Percentiles rank a stretch among this genome's conserved stretches.
phyloP scores from a whole-genome alignment of 1,284 basidiomycete genomes.

The Fistulina hepatica region DNA sequence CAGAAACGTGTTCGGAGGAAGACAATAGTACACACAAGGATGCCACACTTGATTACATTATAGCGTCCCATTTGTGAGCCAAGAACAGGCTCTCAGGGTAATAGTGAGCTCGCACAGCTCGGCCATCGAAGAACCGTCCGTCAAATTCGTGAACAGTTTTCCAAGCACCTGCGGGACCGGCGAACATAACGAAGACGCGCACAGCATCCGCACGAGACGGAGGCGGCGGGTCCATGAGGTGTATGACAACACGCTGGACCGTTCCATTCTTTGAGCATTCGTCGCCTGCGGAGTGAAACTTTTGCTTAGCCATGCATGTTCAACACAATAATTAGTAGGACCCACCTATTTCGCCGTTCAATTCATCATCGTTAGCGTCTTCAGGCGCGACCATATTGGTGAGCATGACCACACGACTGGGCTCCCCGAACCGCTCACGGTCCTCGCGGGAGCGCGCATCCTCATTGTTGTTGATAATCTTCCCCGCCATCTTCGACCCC shows the following conservation, averaged over 20 bases:
- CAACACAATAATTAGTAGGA: slow-evolving; percentile 16
- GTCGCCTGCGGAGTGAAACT: slow-evolving; percentile 48
- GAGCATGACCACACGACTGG: slow-evolving; percentile 79
- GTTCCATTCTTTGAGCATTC: slow-evolving; percentile 86
- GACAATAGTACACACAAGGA: slow-evolving; percentile 6
- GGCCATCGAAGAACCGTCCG: slow-evolving; percentile 83
- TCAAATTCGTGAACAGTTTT: slow-evolving; percentile 87
- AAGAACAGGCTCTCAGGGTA: slow-evolving; percentile 60
- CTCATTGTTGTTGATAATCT: slow-evolving; percentile 81
- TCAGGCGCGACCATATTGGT: slow-evolving; percentile 79
- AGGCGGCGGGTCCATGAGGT: slow-evolving; percentile 59
- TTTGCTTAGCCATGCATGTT: slow-evolving; percentile 7
- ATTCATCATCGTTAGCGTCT: slow-evolving; percentile 76
- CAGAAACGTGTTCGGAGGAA: slow-evolving; percentile 10
- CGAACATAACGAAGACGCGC: slow-evolving; percentile 78
- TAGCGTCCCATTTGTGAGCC: slow-evolving; percentile 38
- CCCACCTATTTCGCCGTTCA: slow-evolving; percentile 78
- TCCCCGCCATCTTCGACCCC: slow-evolving; percentile 64
- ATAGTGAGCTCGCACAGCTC: slow-evolving; percentile 73
- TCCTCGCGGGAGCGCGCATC: slow-evolving; percentile 66
- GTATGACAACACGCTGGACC: slow-evolving; percentile 81
- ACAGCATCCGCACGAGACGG: slow-evolving; percentile 55
- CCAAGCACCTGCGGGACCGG: slow-evolving; percentile 88
- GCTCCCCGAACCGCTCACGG: slow-evolving; percentile 70
- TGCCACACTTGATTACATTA: no score